Percentiles rank a stretch among this genome's conserved stretches.
Conservation (phyloP, 331 rosid species). For the Cydonia oblonga region DNA sequence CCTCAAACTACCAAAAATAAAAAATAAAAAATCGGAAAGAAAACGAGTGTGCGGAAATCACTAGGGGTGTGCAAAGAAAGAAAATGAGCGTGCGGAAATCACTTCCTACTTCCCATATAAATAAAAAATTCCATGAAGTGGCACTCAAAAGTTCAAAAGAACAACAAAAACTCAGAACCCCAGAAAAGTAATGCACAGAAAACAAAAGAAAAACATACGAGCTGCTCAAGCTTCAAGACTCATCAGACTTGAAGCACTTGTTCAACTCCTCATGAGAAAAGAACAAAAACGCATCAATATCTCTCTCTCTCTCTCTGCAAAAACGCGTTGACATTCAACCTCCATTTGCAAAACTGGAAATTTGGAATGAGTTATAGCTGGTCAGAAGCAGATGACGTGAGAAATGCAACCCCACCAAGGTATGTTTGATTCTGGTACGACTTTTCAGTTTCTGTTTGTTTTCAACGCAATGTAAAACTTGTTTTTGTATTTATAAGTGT, state of each 20-base stretch:
- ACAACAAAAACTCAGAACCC: constrained; percentile 5
- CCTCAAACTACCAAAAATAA: no score
- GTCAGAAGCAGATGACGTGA: background rate
- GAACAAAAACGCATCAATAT: no score
- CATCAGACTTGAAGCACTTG: constrained; percentile 16
- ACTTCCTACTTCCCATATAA: no score
- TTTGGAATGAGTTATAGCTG: no score
- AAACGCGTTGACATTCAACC: constrained; percentile 14
- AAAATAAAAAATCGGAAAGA: no score
- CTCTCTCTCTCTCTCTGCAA: constrained; percentile 1
- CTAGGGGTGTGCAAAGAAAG: no score
- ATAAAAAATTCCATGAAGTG: background rate
- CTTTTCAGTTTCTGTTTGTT: background rate
- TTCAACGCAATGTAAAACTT: background rate
- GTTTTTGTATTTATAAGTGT: no score
- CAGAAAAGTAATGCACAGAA: background rate
- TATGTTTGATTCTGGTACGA: background rate
- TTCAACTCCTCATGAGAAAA: background rate
- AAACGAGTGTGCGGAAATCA: no score
- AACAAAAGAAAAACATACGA: constrained; percentile 1
- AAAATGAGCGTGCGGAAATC: no score
- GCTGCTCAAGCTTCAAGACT: constrained; percentile 7
- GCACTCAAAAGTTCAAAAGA: background rate
- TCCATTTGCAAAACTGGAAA: background rate
- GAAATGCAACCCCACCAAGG: background rate